These are phyloP conservation scores for Candolleomyces eurysporus DNA, from an alignment of 768 basidiomycete species.

Conservation along the genomic window DNA sequence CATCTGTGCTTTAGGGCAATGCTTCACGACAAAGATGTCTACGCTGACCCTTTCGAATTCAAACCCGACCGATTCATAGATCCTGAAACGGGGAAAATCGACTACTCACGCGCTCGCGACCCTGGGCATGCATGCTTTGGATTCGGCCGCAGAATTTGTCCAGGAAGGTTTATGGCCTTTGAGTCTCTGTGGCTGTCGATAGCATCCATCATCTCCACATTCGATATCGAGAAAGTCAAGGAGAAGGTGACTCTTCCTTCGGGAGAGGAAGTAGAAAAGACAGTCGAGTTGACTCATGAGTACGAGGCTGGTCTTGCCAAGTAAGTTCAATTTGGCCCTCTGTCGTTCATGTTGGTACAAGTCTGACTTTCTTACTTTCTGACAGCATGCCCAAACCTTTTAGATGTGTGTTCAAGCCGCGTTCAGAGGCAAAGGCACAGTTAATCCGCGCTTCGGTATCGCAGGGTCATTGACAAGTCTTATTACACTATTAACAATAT, in stretches of 20 bases:
- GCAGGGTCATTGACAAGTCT: no score
- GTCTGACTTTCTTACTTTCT: no score
- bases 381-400: no score
- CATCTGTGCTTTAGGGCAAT: conserved; percentile 31
- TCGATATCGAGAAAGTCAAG: conserved; percentile 22
- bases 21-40: conserved; percentile 34
- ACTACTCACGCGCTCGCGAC: conserved; percentile 20
- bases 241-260: conserved; percentile 17
- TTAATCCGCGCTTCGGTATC: no score
- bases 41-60: conserved; percentile 39
- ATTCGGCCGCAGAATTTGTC: conserved; percentile 28
- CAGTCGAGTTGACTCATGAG: conserved; percentile 9
- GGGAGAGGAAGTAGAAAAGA: conserved; percentile 7
- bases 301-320: conserved; percentile 16
- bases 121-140: conserved; percentile 28
- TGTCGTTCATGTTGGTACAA: background rate
- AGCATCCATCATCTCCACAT: conserved; percentile 19
- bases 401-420: no score
- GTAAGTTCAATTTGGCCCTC: conserved; percentile 11
- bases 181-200: conserved; percentile 22
- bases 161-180: conserved; percentile 23
- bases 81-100: conserved; percentile 19
- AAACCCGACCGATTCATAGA: conserved; percentile 40
- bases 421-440: no score
- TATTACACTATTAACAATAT: no score